Evolutionary conservation across 202 grass and related monocot genomes (phyloP), one percentile per base, ranked within the genome.

Genomic region (Carex sylvatica): DNA sequence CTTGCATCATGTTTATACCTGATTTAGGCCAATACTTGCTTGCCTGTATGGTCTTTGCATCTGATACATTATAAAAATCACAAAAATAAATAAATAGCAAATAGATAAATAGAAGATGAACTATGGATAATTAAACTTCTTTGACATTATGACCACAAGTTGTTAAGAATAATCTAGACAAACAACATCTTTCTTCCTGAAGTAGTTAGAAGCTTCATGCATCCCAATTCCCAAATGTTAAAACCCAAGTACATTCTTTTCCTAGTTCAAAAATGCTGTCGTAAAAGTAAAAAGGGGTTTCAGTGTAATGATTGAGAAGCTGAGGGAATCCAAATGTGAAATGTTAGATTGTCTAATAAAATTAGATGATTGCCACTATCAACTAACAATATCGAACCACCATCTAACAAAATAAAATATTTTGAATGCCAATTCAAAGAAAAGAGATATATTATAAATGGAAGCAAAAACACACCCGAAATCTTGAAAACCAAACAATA

Each of bases 311-410:
- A 76, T 56, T 56, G 24, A 76, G 7, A 56, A 76, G 1, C 49
- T 76, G 26, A 56, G 49, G 72, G 15, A 75, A 55, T 54, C 14
- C 70, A 52, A 26, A 74, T 15, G 70, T 74, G 70, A 74, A 74
- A 74, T 74, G 44, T 49, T 28, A 24, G 5, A 74, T 52, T 28
- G 23, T 16, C 22, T 52, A 26, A 26, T 53, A 74, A 22, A 52
- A 31, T 18, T 65, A 33, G 63, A 65, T 65, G 13, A 65, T 65
- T 12, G 61, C 26, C 62, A 14, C 33, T 14, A 65, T 15, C 24
- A 74, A 52, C 11, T 74, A 74, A 14, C 61, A 54, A 74, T 9
- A 74, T 54, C 28, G 13, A 65, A 65, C 19, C 22, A 28, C 52
- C 1, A 16, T 53, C 13, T 12, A 54, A 74, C 47, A 74, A 74